These are phyloP conservation scores for Physcomitrium patens DNA, from an alignment of 225 moss, liverwort and hornwort species.

Conservation along the genomic window DNA sequence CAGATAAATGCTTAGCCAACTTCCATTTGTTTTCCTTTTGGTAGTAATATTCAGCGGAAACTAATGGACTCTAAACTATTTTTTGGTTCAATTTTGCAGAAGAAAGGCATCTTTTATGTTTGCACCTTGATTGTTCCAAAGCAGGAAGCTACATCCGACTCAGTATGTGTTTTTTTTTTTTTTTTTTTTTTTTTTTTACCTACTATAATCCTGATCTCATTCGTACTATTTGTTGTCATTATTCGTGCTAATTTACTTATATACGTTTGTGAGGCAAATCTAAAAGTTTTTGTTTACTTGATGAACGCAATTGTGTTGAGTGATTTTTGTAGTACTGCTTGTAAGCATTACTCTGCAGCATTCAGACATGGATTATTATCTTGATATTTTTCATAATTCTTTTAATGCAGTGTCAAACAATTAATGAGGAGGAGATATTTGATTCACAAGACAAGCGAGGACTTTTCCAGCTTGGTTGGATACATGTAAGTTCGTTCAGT, in stretches of 20 bases:
- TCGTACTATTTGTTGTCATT: neutral
- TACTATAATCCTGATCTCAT: neutral
- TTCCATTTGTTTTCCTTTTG: conserved; percentile 5
- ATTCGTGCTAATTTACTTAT: conserved; percentile 3
- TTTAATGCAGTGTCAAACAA: conserved; percentile 70
- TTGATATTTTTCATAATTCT: conserved; percentile 19
- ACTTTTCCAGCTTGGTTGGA: conserved; percentile 90
- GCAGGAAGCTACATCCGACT: conserved; percentile 90
- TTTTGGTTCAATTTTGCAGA: conserved; percentile 47
- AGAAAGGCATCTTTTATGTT: conserved; percentile 70
- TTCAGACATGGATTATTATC: conserved; percentile 4
- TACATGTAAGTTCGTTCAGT: conserved; percentile 64
- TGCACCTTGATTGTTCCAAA: conserved; percentile 80
- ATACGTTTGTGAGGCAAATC: neutral
- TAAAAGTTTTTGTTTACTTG: neutral
- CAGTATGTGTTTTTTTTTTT: conserved; percentile 53
- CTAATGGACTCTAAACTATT: conserved; percentile 16
- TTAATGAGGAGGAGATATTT: conserved; percentile 89
- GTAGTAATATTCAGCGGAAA: neutral
- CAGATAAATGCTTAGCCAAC: neutral
- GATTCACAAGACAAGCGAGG: conserved; percentile 82
- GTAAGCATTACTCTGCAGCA: neutral
- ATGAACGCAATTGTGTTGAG: neutral
- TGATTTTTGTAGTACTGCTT: conserved; percentile 5
- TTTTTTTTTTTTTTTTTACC: neutral